phyloP scores from a whole-genome alignment of 306 rosid species.

The Quercus engelmannii region DNA sequence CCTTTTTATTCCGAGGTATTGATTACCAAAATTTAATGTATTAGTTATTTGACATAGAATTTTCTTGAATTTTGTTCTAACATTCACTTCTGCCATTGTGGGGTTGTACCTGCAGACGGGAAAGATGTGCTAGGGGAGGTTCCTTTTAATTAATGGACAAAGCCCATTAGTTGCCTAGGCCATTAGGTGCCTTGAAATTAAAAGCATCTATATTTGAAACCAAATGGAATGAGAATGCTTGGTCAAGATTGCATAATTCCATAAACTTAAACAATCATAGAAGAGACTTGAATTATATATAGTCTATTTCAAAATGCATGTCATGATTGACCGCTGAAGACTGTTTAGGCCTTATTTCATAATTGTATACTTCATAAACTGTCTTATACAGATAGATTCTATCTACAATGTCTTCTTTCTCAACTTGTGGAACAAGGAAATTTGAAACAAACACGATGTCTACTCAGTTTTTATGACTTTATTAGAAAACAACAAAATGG shows the following conservation, averaged over 20 bases:
- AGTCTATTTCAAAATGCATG: not conserved
- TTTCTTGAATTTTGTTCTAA: too few relatives aligned
- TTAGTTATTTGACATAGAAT: too few relatives aligned
- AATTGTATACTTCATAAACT: not conserved
- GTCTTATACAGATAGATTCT: slow-evolving; percentile 14
- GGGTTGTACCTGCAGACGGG: too few relatives aligned
- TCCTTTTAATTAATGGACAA: not conserved
- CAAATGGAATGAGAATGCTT: not conserved
- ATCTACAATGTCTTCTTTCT: slow-evolving; percentile 23
- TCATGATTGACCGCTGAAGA: not conserved
- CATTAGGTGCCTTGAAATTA: not conserved
- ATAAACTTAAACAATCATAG: not conserved
- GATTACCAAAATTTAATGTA: too few relatives aligned
- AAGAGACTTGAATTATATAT: not conserved
- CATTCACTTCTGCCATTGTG: too few relatives aligned
- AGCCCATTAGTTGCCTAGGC: not conserved
- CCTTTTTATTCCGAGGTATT: too few relatives aligned
- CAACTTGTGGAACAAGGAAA: slow-evolving; percentile 26
- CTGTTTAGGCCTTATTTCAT: not conserved
- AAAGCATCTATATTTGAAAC: not conserved
- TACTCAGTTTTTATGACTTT: slow-evolving; percentile 14
- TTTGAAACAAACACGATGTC: not conserved
- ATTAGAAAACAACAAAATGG: slow-evolving; percentile 20
- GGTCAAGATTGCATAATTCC: slow-evolving; percentile 11
- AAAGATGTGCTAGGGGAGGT: too few relatives aligned